Conservation (phyloP, 2,329 filamentous ascomycete genomes). For the Paecilomyces formosus region DNA sequence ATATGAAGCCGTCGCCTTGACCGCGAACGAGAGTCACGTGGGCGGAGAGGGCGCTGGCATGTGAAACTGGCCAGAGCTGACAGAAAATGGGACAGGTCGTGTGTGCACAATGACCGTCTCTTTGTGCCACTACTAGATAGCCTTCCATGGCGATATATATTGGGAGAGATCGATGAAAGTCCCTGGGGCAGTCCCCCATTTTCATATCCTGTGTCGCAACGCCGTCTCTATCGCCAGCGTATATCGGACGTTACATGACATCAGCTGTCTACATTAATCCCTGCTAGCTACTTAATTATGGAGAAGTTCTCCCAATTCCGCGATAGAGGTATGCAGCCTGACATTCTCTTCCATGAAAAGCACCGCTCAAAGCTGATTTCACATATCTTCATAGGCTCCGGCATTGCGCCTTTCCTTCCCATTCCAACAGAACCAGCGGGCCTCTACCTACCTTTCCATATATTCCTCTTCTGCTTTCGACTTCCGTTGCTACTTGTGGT, state of each 20-base stretch:
- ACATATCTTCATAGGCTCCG: slow-evolving; percentile 60
- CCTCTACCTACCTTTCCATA: slow-evolving; percentile 56
- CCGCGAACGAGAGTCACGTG: not conserved
- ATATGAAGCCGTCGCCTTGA: not conserved
- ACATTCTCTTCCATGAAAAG: not conserved
- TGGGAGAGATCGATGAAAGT: not conserved
- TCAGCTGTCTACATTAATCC: not conserved
- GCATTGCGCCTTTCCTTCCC: slow-evolving; percentile 92
- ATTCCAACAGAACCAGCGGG: slow-evolving; percentile 59
- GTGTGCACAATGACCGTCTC: not conserved
- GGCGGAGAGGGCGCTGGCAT: not conserved
- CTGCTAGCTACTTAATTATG: slow-evolving; percentile 46
- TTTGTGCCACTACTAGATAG: not conserved
- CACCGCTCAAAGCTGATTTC: slow-evolving; percentile 1
- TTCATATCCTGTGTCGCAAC: not conserved
- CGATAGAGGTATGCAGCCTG: slow-evolving; percentile 61
- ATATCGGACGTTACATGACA: not conserved
- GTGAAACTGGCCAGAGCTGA: not conserved
- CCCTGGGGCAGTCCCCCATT: not conserved
- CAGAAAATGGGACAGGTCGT: not conserved
- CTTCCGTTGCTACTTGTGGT: slow-evolving; percentile 68
- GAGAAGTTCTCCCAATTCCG: slow-evolving; percentile 93
- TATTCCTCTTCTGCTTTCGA: slow-evolving; percentile 71
- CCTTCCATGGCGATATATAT: not conserved
- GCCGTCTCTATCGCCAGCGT: not conserved